Conservation (phyloP, 306 rosid genomes). For the Rubus idaeus region DNA sequence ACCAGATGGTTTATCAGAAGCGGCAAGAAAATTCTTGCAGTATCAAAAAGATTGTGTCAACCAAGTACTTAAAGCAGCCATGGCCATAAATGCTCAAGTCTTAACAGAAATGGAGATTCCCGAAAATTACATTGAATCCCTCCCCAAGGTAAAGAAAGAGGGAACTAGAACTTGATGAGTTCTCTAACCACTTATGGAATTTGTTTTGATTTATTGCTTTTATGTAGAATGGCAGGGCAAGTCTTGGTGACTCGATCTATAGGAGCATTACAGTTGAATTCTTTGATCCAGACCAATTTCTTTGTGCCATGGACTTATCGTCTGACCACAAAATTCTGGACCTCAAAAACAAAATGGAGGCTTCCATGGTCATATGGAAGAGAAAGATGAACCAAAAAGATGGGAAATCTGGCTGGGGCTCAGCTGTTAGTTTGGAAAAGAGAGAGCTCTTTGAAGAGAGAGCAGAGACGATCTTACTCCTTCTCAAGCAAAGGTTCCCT, state of each 20-base stretch:
- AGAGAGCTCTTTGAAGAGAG: constrained; percentile 96
- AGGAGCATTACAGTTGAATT: constrained; percentile 76
- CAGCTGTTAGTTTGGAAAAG: constrained; percentile 90
- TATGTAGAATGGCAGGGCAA: constrained; percentile 88
- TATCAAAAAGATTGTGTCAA: constrained; percentile 94
- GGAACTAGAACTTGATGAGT: neutral
- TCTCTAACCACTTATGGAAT: neutral
- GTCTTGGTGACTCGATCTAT: constrained; percentile 84
- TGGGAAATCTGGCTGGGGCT: constrained; percentile 89
- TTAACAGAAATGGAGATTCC: constrained; percentile 95
- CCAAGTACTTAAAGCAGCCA: constrained; percentile 99
- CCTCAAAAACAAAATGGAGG: constrained; percentile 89
- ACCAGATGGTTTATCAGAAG: constrained; percentile 69
- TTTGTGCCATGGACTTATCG: constrained; percentile 72
- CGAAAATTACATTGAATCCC: constrained; percentile 80
- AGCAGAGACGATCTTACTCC: constrained; percentile 87
- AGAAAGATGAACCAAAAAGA: constrained; percentile 97
- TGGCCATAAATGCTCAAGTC: constrained; percentile 97
- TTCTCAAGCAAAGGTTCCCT: constrained; percentile 87
- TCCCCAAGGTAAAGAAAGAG: constrained; percentile 72
- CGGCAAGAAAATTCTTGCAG: constrained; percentile 78
- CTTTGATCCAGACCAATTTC: constrained; percentile 90
- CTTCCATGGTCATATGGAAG: constrained; percentile 95
- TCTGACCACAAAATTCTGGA: constrained; percentile 92
- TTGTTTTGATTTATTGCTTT: neutral